Base-by-base conservation (phyloP, 495 filamentous ascomycete species). In the Aspergillus funiculosus region DNA sequence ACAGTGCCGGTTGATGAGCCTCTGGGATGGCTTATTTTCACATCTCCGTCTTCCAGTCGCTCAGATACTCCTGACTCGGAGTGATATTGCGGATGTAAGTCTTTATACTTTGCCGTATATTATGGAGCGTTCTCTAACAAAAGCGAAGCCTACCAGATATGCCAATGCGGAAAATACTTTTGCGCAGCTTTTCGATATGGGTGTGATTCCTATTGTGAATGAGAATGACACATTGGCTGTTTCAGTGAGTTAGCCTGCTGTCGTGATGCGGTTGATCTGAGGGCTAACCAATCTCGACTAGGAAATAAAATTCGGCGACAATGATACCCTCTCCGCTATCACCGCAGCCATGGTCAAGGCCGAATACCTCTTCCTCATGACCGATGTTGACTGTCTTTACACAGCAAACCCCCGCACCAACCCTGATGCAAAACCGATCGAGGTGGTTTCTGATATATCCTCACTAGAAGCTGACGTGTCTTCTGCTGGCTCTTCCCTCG, bases 251-350 rank as follows among this genome's bases (percentile, higher is more conserved):
- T 25, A 7, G 25, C 6, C 18, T 27, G 20, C n/a, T 15, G 8
- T 35, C 13, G 19, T 14, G 19, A 13, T n/a, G 14, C 32, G 6
- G 46, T 18, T 2, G 4, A 32, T 17, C 41, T 6, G 6, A 37
- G 19, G n/a, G 34, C 48, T 27, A 50, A 37, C 5, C 19, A 13
- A 31, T 25, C 1, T 4, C 20, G 30, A 1, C 6, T 2, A 41
- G 75, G 92, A 98, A 79, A 97, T 98, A 62, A 97, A 97, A 77
- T 98, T 98, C 57, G 92, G 92, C 50, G 92, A 98, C 70, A 98
- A 98, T 55, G 92, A 98, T 67, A 98, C 92, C 10, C 71, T 98
- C 21, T 94, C 87, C 24, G 92, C 94, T 29, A 94, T 98, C 53
- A 95, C 92, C 1, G 91, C 92, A 4, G 94, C 86, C 36, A 95